These are phyloP conservation scores for Epichloe sibirici DNA, from an alignment of 2,329 filamentous ascomycete species.

Conservation along the genomic window DNA sequence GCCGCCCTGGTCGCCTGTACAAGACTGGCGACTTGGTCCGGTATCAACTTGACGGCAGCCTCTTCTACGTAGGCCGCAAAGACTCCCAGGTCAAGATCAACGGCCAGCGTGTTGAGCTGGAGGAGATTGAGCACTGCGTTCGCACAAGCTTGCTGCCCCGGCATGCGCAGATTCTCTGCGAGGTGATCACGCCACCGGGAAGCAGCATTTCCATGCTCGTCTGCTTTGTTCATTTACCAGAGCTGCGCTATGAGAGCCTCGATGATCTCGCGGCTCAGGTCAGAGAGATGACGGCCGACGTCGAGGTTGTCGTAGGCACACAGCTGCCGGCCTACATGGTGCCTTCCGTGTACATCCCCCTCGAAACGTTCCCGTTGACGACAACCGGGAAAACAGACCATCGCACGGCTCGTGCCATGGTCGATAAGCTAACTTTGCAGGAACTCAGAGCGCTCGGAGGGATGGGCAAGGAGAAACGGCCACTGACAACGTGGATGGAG, in stretches of 20 bases:
- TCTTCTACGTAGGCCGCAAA: conserved; percentile 35
- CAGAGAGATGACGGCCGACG: no score
- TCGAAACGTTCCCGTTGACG: background rate
- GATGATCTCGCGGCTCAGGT: no score
- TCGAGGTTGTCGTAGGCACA: no score
- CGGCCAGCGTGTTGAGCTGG: conserved; percentile 39
- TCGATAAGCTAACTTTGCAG: no score
- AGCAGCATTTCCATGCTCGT: no score
- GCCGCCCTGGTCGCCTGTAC: conserved; percentile 23
- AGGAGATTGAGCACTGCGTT: conserved; percentile 11
- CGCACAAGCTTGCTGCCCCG: background rate
- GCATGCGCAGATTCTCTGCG: background rate
- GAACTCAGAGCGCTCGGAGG: no score
- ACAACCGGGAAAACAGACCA: background rate
- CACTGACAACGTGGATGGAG: background rate
- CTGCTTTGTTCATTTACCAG: no score
- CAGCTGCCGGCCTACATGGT: background rate
- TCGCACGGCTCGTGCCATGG: no score
- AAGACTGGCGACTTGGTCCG: conserved; percentile 35
- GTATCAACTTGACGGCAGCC: conserved; percentile 20
- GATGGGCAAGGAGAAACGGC: no score
- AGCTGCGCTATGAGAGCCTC: no score
- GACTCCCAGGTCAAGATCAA: conserved; percentile 43
- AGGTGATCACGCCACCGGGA: background rate
- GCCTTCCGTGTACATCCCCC: background rate